Base-by-base conservation (phyloP, 805 yeast species). In the Saturnispora halmiae region DNA sequence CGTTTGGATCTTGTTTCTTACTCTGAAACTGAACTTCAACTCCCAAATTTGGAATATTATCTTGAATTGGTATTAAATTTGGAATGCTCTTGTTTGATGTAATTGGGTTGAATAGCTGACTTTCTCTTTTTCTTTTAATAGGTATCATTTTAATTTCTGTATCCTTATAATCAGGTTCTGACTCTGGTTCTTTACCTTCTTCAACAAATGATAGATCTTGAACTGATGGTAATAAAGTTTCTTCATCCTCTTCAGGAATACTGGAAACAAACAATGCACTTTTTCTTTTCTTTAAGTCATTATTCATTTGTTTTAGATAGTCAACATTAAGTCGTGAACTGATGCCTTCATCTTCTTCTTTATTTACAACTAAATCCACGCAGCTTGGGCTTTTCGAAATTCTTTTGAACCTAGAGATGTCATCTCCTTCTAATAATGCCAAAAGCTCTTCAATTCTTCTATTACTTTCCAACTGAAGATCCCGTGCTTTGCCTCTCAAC, bases 201-300 rank as follows among this genome's bases (percentile, higher is more conserved):
- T 37, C 47, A 11, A 46, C 46, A 14, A 41, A 40, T 6, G 42
- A 40, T 15, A 40, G 30, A 6, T 40, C 38, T 16, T 26, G 29
- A n/a, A 6, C 34, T 14, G 26, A 4, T 4, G 25, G 27, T 20
- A 21, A 20, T 14, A 27, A 15, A 14, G 28, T 6, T 3, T 35
- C n/a, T n/a, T n/a, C 31, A 3, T 20, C 26, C 9, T 30, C 39
- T 4, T 5, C 6, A 19, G 19, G 25, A 26, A 8, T 24, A 3
- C n/a, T 16, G 9, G 31, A 26, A 8, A 14, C 24, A 19, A 31
- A 65, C 53, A 63, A 65, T 59, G 60, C 74, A 57, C 25, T 61
- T 43, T 6, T 79, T 61, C 56, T 73, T 73, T 41, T 67, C 67
- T 50, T 65, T 67, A 4, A 20, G 30, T 39, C 45, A 9, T 41